phyloP scores from a whole-genome alignment of 129 eudicot species.

The Chrysanthemum seticuspe region DNA sequence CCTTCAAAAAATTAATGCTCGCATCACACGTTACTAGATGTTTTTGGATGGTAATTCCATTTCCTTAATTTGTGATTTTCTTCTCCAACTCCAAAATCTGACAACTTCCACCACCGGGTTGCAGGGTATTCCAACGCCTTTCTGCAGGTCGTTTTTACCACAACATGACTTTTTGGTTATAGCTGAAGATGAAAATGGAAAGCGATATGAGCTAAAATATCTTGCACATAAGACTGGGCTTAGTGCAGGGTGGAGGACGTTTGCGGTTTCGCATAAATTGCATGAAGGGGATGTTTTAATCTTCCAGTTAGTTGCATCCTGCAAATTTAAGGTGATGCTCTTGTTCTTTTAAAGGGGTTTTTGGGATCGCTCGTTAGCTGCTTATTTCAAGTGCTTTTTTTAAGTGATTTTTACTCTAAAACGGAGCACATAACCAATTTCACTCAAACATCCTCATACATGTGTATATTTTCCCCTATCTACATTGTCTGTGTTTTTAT shows the following conservation, averaged over 20 bases:
- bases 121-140: not conserved
- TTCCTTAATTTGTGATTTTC: not conserved
- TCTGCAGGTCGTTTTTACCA: not conserved
- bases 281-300: conserved; percentile 1
- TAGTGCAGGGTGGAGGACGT: not conserved
- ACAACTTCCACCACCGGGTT: not conserved
- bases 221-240: not conserved
- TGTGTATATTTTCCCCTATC: too few relatives aligned
- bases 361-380: too few relatives aligned
- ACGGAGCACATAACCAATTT: too few relatives aligned
- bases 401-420: too few relatives aligned
- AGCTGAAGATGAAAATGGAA: not conserved
- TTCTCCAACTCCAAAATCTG: not conserved
- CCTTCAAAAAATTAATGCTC: not conserved
- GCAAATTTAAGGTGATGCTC: not conserved
- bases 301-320: not conserved
- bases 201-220: not conserved
- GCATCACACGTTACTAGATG: not conserved
- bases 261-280: not conserved
- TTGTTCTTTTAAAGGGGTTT: too few relatives aligned
- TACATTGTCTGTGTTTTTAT: too few relatives aligned
- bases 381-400: too few relatives aligned
- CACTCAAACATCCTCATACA: too few relatives aligned
- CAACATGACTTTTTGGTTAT: not conserved
- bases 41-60: not conserved